A percentile compares a stretch with the other conserved stretches of the same genome.
These are phyloP conservation scores for Incumbomyces delicatus DNA, from an alignment of 2,329 filamentous ascomycete species.

Conservation along the genomic window DNA sequence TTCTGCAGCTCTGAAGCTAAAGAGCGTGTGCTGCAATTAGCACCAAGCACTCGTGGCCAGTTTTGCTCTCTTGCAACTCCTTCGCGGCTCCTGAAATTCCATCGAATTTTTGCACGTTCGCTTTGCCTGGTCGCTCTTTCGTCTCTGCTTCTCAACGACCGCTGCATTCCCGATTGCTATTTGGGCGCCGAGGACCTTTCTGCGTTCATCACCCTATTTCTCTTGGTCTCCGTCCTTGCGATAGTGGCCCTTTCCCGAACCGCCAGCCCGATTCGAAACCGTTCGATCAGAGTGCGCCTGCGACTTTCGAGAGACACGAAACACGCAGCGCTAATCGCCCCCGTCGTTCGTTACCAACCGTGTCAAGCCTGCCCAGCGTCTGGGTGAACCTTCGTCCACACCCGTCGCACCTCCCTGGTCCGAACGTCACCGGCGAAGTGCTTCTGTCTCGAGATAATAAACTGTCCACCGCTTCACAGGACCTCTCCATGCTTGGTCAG, in stretches of 20 bases:
- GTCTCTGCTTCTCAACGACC: slow-evolving; percentile 1
- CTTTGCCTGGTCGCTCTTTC: slow-evolving; percentile 4
- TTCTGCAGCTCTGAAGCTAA: not conserved
- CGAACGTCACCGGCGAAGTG: not conserved
- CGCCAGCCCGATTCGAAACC: not conserved
- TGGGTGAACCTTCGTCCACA: not conserved
- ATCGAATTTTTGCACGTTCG: not conserved
- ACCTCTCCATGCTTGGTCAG: slow-evolving; percentile 59
- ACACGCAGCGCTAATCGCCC: not conserved
- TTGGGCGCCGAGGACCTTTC: slow-evolving; percentile 8
- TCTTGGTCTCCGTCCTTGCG: no score
- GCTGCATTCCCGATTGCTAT: not conserved
- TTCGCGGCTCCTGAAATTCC: not conserved
- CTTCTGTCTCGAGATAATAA: not conserved
- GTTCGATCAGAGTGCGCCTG: not conserved
- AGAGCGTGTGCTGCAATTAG: not conserved
- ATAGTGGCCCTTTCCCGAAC: slow-evolving; percentile 1
- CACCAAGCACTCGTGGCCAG: not conserved
- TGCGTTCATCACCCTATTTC: slow-evolving; percentile 8
- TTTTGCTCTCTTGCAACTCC: not conserved
- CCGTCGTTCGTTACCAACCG: not conserved
- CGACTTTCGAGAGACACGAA: not conserved
- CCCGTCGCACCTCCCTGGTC: no score
- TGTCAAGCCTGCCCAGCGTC: not conserved
- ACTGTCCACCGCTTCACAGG: not conserved